A percentile compares a stretch with the other conserved stretches of the same genome.
These are phyloP conservation scores for Paraleonurus japonicus DNA, from an alignment of 257 asterid genomes.

Conservation along the genomic window DNA sequence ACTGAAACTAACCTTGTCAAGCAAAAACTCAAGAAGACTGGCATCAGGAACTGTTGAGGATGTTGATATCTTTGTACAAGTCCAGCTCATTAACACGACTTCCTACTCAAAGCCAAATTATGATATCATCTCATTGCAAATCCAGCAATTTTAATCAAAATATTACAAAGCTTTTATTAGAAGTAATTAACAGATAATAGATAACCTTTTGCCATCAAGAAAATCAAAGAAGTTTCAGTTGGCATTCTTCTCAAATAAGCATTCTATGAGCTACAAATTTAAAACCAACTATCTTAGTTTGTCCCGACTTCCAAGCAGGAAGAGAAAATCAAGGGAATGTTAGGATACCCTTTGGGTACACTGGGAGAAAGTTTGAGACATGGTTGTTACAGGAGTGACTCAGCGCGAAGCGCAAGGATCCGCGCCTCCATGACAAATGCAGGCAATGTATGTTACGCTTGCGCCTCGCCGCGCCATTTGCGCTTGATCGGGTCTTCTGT, in stretches of 20 bases:
- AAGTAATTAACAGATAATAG: slow-evolving; percentile 5
- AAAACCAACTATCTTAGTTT: neutral
- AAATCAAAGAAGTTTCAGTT: neutral
- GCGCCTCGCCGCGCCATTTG: too few species aligned
- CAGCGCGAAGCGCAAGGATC: too few species aligned
- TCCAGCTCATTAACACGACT: slow-evolving; percentile 94
- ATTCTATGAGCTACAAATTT: slow-evolving; percentile 12
- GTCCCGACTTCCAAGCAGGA: neutral
- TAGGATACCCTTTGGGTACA: neutral
- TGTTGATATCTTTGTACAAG: slow-evolving; percentile 76
- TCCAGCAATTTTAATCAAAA: neutral
- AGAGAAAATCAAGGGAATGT: neutral
- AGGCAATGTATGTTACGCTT: too few species aligned
- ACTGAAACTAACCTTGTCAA: slow-evolving; percentile 65
- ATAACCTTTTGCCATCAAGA: slow-evolving; percentile 15
- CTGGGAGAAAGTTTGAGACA: neutral
- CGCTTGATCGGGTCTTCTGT: too few species aligned
- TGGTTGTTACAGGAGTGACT: too few species aligned
- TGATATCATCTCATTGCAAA: slow-evolving; percentile 20
- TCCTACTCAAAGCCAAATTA: slow-evolving; percentile 54
- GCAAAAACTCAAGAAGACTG: slow-evolving; percentile 70
- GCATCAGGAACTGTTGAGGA: slow-evolving; percentile 75
- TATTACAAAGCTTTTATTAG: neutral
- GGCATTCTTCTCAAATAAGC: slow-evolving; percentile 4
- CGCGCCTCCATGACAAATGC: too few species aligned